Evolutionary conservation across 1,139 yeast genomes (phyloP).

Genomic region (Candida albicans): DNA sequence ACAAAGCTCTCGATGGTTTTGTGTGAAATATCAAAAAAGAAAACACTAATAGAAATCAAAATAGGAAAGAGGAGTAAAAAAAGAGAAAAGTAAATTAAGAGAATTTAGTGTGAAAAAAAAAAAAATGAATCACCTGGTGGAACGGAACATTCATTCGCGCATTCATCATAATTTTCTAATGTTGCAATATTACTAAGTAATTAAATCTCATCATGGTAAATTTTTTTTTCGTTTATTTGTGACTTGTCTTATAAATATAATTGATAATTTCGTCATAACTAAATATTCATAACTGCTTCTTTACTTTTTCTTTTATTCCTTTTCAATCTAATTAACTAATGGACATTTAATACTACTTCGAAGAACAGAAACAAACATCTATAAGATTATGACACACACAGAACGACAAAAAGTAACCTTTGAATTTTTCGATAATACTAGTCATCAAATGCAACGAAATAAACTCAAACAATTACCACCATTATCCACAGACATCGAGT

Average conservation of each 20-base stretch:
- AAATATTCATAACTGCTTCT: neutral
- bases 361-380: neutral
- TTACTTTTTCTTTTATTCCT: neutral
- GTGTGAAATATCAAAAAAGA: no score
- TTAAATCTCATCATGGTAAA: neutral
- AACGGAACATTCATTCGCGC: neutral
- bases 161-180: no score
- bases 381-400: slow-evolving; percentile 1
- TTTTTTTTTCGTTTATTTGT: neutral
- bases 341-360: neutral
- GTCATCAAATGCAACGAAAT: slow-evolving; percentile 3
- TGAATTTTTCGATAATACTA: slow-evolving; percentile 4
- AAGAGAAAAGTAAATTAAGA: no score
- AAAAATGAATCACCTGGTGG: neutral
- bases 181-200: no score
- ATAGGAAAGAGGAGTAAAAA: no score
- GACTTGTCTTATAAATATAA: neutral
- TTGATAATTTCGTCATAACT: neutral
- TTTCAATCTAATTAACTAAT: neutral
- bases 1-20: no score
- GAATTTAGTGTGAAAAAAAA: neutral
- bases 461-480: neutral
- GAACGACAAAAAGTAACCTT: slow-evolving; percentile 1
- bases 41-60: no score
- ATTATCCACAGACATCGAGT: neutral